Evolutionary conservation across 208 protist species (phyloP).

Genomic region (Herpetomonas muscarum): DNA sequence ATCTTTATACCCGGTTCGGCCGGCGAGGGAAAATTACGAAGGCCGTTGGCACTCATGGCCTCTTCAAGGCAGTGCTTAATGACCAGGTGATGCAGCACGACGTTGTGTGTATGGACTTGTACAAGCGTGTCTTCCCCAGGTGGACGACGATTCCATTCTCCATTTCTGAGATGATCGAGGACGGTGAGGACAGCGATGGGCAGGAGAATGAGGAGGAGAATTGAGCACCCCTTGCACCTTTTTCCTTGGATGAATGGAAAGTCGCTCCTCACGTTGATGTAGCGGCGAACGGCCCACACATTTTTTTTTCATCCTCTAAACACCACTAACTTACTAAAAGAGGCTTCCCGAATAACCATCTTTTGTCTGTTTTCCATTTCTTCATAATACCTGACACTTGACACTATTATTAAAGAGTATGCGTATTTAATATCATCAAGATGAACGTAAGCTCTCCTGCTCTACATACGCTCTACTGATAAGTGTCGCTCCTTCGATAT

Average conservation of each 20-base stretch:
- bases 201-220: conserved; percentile 38
- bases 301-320: conserved; percentile 5
- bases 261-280: conserved; percentile 5
- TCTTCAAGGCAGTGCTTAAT: conserved; percentile 96
- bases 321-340: conserved; percentile 9
- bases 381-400: conserved; percentile 1
- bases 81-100: conserved; percentile 93
- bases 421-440: too few species aligned
- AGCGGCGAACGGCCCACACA: neutral
- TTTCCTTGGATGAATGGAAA: neutral
- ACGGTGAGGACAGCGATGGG: conserved; percentile 13
- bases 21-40: conserved; percentile 94
- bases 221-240: conserved; percentile 1
- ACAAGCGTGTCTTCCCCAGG: conserved; percentile 96
- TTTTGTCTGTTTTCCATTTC: conserved; percentile 5
- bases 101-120: conserved; percentile 97
- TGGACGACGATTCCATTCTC: conserved; percentile 85
- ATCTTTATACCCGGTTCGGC: conserved; percentile 95
- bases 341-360: conserved; percentile 7
- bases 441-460: too few species aligned
- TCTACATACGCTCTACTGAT: too few species aligned
- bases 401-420: conserved; percentile 6
- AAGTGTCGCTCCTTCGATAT: too few species aligned
- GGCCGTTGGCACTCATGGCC: conserved; percentile 94
- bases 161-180: conserved; percentile 30